These are phyloP conservation scores for Microdochium paspali DNA, from an alignment of 2,329 filamentous ascomycete species.

Conservation along the genomic window DNA sequence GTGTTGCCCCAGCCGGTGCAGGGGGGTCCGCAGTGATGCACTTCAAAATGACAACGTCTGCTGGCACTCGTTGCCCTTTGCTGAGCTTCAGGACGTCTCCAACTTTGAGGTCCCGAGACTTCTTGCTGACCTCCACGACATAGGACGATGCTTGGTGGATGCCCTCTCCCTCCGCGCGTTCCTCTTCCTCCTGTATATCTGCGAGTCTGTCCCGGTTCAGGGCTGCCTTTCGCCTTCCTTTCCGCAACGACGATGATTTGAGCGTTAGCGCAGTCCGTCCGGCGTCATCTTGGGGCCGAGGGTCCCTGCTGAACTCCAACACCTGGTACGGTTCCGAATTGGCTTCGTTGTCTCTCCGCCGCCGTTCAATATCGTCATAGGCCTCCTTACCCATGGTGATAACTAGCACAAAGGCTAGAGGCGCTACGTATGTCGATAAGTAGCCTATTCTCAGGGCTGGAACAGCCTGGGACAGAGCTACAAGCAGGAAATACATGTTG, in stretches of 20 bases:
- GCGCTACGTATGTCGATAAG: conserved; percentile 87
- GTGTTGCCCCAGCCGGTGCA: conserved; percentile 18
- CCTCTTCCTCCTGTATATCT: conserved; percentile 63
- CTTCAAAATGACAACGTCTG: conserved; percentile 88
- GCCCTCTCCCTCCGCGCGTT: conserved; percentile 35
- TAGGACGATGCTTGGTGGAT: conserved; percentile 32
- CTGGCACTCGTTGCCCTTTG: conserved; percentile 88
- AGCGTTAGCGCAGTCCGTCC: conserved; percentile 27
- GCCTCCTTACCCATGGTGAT: conserved; percentile 96
- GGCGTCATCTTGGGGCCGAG: conserved; percentile 34
- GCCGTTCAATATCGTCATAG: conserved; percentile 79
- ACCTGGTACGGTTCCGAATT: conserved; percentile 86
- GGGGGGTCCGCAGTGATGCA: conserved; percentile 53
- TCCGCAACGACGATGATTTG: conserved; percentile 33
- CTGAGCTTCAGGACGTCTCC: conserved; percentile 89
- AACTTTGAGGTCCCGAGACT: conserved; percentile 81
- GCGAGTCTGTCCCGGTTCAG: conserved; percentile 36
- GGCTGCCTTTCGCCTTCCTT: conserved; percentile 25
- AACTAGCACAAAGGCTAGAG: conserved; percentile 79
- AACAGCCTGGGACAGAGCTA: conserved; percentile 88
- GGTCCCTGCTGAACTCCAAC: conserved; percentile 44
- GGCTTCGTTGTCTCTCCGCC: conserved; percentile 82
- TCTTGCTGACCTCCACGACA: conserved; percentile 62
- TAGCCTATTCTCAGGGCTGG: conserved; percentile 87
- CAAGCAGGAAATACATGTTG: conserved; percentile 97